Evolutionary conservation across 768 basidiomycete species (phyloP).

Genomic region (Mycena polygramma): DNA sequence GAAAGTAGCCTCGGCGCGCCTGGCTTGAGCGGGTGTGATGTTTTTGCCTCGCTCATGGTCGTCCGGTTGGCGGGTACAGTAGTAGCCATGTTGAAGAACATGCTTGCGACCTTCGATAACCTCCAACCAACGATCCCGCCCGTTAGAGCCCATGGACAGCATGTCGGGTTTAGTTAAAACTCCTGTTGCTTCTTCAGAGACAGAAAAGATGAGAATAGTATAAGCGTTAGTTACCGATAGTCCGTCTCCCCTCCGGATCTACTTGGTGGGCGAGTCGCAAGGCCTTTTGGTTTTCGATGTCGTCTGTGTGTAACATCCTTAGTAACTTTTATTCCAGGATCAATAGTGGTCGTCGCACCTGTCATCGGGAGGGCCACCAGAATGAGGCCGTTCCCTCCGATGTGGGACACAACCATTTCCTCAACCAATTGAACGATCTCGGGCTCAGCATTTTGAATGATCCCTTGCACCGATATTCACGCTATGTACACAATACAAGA

Average conservation of each 20-base stretch:
- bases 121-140: conserved; percentile 57
- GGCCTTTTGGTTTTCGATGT: conserved; percentile 72
- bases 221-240: conserved; percentile 56
- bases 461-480: conserved; percentile 47
- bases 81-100: conserved; percentile 56
- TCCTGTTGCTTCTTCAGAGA: conserved; percentile 46
- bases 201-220: no score
- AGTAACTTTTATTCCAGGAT: not conserved
- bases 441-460: conserved; percentile 63
- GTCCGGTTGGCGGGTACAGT: conserved; percentile 58
- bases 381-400: conserved; percentile 65
- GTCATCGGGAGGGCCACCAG: conserved; percentile 68
- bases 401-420: conserved; percentile 62
- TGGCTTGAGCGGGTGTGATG: conserved; percentile 47
- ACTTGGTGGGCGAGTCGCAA: conserved; percentile 58
- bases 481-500: not conserved
- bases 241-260: conserved; percentile 62
- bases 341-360: conserved; percentile 47
- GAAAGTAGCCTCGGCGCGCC: conserved; percentile 51
- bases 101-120: conserved; percentile 56
- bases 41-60: conserved; percentile 49
- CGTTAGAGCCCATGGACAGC: conserved; percentile 52
- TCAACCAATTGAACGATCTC: conserved; percentile 60
- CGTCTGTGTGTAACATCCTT: conserved; percentile 51
- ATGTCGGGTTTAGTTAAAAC: conserved; percentile 71